These are phyloP conservation scores for Grigorovia yakushimaensis DNA, from an alignment of 805 yeast species.

Conservation along the genomic window DNA sequence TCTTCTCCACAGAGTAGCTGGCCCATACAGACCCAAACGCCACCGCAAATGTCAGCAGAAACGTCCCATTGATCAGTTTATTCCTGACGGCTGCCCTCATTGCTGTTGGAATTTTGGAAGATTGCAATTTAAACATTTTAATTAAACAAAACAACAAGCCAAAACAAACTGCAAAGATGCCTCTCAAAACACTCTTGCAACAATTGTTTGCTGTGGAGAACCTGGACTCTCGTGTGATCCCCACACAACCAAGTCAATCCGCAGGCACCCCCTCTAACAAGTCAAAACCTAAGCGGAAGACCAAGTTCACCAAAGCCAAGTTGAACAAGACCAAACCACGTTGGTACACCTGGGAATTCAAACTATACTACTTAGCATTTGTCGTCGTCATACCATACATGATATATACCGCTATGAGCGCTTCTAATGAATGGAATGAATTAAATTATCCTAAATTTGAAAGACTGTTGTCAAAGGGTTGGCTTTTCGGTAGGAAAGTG, in stretches of 20 bases:
- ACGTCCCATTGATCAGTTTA: conserved; percentile 42
- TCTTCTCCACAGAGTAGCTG: neutral
- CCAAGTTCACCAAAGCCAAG: neutral
- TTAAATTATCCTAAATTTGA: conserved; percentile 55
- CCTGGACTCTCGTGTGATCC: neutral
- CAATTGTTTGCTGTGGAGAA: neutral
- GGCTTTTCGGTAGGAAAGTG: conserved; percentile 84
- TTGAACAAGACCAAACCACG: neutral
- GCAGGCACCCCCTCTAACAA: too few relatives aligned
- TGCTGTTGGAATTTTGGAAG: neutral
- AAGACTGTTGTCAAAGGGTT: conserved; percentile 61
- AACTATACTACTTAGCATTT: conserved; percentile 54
- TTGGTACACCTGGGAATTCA: conserved; percentile 75
- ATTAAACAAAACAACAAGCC: neutral
- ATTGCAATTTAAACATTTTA: neutral
- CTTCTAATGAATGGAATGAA: conserved; percentile 64
- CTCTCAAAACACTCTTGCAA: neutral
- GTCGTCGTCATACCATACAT: conserved; percentile 68
- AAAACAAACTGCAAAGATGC: neutral
- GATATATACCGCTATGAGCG: conserved; percentile 73
- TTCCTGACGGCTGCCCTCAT: conserved; percentile 48
- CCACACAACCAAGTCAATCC: neutral
- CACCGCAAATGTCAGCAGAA: conserved; percentile 52
- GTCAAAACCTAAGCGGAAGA: neutral
- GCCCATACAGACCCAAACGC: conserved; percentile 36